Base-by-base conservation (phyloP, 805 yeast genomes). In the Barnettozyma populi region DNA sequence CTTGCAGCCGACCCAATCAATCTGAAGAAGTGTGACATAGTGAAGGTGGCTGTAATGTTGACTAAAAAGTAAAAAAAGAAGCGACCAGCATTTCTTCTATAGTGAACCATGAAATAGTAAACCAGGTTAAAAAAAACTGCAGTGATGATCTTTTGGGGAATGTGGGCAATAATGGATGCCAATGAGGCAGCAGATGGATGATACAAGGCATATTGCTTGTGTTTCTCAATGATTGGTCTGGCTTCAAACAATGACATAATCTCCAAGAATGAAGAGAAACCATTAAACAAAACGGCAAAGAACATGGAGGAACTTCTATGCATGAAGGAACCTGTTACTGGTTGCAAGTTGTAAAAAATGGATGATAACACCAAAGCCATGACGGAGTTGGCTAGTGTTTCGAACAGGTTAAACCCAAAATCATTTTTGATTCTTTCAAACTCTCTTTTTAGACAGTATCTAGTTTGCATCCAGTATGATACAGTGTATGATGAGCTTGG, bases 151-250 rank as follows among this genome's bases (percentile, higher is more conserved):
- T 84, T 84, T 46, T 78, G 70, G 3, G 92, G 90, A 49, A 86
- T 61, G 45, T 79, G 83, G 3, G 86, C 73, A 2, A 83, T 48
- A 41, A 80, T 70, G 6, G 79, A 69, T 0, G 88, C 83, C 5
- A 86, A 55, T 1, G 88, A 85, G 58, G 85, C 90, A 2, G 87
- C 80, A 11, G 88, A 74, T 3, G 90, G 90, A 49, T 80, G 80
- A 61, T 83, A 86, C 50, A 86, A 74, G 0, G 88, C 80, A 55
- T 82, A 86, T 43, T 75, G 73, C 57, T 81, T 80, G 62, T 86
- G 95, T 59, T 86, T 85, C 57, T 75, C 76, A 27, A 83, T 74
- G 53, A 86, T 78, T 43, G 82, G 76, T 39, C 66, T 64, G 16
- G 82, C 75, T 60, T 79, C 84, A 59, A 69, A 80, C 29, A 79